phyloP scores from a whole-genome alignment of 768 basidiomycete genomes.

The Piloderma croceum region DNA sequence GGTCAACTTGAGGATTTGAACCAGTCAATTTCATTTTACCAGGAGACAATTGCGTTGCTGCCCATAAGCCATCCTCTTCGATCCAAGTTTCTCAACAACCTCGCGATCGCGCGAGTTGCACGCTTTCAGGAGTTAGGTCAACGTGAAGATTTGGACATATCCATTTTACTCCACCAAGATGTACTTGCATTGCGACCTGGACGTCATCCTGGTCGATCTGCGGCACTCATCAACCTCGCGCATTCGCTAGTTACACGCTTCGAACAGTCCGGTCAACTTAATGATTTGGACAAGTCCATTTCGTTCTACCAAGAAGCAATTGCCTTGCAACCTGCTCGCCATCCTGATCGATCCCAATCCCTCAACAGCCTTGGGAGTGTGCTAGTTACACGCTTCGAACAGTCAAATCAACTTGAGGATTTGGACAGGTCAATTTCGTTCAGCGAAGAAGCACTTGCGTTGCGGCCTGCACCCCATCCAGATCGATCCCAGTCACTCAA shows the following conservation, averaged over 20 bases:
- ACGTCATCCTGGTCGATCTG: conserved; percentile 6
- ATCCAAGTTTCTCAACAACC: conserved; percentile 7
- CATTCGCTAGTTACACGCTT: conserved; percentile 7
- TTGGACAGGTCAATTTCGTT: too few relatives aligned
- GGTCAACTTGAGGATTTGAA: conserved; percentile 4
- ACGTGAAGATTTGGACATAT: conserved; percentile 19
- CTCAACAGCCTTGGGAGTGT: too few relatives aligned
- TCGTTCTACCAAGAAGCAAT: too few relatives aligned
- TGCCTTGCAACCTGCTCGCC: too few relatives aligned
- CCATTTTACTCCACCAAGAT: conserved; percentile 16
- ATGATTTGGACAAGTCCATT: conserved; percentile 2
- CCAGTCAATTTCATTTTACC: conserved; percentile 17
- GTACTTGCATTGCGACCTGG: conserved; percentile 2
- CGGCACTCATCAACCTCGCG: conserved; percentile 7
- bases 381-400: too few relatives aligned
- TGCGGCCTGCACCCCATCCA: too few relatives aligned
- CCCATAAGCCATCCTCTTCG: conserved; percentile 4
- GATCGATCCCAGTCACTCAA: too few relatives aligned
- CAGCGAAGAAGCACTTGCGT: too few relatives aligned
- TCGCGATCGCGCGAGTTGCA: conserved; percentile 10
- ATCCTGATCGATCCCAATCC: too few relatives aligned
- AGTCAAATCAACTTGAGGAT: too few relatives aligned
- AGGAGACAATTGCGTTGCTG: conserved; percentile 1
- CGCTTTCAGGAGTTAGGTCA: conserved; percentile 23
- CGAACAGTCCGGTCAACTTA: conserved; percentile 5